A percentile compares a stretch with the other conserved stretches of the same genome.
Conservation (phyloP, 192 early-diverging fungal genomes). For the Gorgonomyces haynaldii region DNA sequence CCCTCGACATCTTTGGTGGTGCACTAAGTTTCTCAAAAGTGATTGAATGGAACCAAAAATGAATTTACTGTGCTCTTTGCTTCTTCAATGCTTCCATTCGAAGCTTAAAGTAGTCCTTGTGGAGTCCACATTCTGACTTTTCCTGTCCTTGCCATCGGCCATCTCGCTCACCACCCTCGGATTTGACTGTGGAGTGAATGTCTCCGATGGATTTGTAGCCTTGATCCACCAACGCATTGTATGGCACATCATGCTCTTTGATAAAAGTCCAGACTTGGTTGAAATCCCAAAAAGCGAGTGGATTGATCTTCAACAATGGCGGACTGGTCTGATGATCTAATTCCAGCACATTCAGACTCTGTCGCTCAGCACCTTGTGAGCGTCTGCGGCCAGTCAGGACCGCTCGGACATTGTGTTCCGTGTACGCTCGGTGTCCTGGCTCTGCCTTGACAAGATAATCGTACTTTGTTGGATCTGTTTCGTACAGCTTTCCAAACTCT, state of each 20-base stretch:
- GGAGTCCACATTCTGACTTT: slow-evolving; percentile 91
- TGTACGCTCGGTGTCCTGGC: slow-evolving; percentile 78
- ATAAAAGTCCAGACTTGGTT: slow-evolving; percentile 80
- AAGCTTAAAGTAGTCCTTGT: slow-evolving; percentile 96
- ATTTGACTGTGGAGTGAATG: slow-evolving; percentile 74
- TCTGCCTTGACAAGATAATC: slow-evolving; percentile 94
- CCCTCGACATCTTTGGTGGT: slow-evolving; percentile 98
- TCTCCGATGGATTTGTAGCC: slow-evolving; percentile 91
- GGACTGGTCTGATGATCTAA: slow-evolving; percentile 58
- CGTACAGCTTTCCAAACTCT: slow-evolving; percentile 75
- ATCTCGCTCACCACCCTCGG: slow-evolving; percentile 60
- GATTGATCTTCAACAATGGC: slow-evolving; percentile 78
- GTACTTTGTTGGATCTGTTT: slow-evolving; percentile 51
- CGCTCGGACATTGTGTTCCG: slow-evolving; percentile 56
- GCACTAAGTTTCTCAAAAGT: too few relatives aligned
- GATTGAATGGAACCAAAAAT: too few relatives aligned
- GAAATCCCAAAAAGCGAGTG: slow-evolving; percentile 83
- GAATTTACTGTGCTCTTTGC: slow-evolving; percentile 25
- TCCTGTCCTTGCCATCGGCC: slow-evolving; percentile 80
- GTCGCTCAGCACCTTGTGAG: slow-evolving; percentile 71
- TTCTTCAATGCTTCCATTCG: slow-evolving; percentile 62
- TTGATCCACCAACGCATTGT: slow-evolving; percentile 77
- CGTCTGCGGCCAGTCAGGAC: slow-evolving; percentile 82
- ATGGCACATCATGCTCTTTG: slow-evolving; percentile 73
- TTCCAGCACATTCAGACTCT: slow-evolving; percentile 65